phyloP scores from a whole-genome alignment of 306 rosid species.

The Abrus pulchellus region DNA sequence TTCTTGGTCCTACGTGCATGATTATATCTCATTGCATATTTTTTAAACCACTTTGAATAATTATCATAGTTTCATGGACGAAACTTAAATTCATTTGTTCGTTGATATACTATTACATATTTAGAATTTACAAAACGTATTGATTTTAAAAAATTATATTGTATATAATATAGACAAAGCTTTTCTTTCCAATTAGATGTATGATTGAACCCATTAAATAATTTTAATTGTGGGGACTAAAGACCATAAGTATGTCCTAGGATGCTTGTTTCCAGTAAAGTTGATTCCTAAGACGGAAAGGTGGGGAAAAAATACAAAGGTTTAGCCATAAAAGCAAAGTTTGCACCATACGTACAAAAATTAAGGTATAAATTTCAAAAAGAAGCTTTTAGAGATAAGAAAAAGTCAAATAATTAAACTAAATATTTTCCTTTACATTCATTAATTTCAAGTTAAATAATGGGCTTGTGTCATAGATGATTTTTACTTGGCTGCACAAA shows the following conservation, averaged over 20 bases:
- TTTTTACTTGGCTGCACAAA: not conserved
- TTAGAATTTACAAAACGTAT: not conserved
- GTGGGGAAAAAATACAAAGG: constrained; percentile 27
- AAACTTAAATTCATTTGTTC: too few species aligned
- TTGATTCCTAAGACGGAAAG: constrained; percentile 37
- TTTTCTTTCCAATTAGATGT: constrained; percentile 15
- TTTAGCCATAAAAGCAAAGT: constrained; percentile 34
- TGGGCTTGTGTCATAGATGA: too few species aligned
- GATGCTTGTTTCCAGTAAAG: constrained; percentile 52
- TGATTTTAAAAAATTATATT: not conserved
- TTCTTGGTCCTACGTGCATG: constrained; percentile 54
- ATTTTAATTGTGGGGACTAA: constrained; percentile 45
- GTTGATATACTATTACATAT: not conserved
- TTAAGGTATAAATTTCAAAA: constrained; percentile 37
- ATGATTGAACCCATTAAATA: constrained; percentile 21
- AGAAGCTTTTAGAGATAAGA: constrained; percentile 49
- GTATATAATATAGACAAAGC: not conserved
- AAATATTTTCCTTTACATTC: constrained; percentile 44
- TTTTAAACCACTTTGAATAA: not conserved
- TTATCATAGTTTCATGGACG: too few species aligned
- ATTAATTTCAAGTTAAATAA: not conserved
- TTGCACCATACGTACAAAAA: constrained; percentile 10
- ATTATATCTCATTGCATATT: constrained; percentile 30
- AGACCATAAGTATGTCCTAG: constrained; percentile 49
- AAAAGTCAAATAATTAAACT: constrained; percentile 47